Evolutionary conservation across 768 basidiomycete species (phyloP).

Genomic region (Mycena vulgaris): DNA sequence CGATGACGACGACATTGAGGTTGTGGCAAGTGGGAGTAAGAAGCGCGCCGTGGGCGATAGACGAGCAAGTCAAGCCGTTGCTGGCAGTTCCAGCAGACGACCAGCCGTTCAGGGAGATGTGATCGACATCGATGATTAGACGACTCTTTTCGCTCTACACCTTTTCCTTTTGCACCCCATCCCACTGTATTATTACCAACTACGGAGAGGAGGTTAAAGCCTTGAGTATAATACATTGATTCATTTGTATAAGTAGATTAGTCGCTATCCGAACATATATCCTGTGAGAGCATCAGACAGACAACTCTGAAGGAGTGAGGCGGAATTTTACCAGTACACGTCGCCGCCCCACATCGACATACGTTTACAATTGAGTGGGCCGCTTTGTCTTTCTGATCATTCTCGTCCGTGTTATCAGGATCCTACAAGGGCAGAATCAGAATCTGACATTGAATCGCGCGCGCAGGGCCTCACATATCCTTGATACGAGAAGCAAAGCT

Average conservation of each 20-base stretch:
- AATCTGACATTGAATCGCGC: background rate
- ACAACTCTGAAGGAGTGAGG: too few species aligned
- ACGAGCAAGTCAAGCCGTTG: background rate
- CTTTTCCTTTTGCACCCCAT: background rate
- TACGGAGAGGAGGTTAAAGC: constrained; percentile 1
- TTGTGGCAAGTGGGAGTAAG: constrained; percentile 29
- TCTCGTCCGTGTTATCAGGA: constrained; percentile 6
- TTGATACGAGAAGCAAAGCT: constrained; percentile 84
- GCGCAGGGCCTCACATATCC: constrained; percentile 52
- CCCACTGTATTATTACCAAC: constrained; percentile 25
- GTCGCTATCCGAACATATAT: constrained; percentile 31
- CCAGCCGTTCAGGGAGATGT: constrained; percentile 52
- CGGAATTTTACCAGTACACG: constrained; percentile 9
- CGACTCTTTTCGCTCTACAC: background rate
- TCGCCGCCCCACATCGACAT: constrained; percentile 14
- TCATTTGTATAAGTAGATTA: constrained; percentile 17
- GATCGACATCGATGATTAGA: constrained; percentile 61
- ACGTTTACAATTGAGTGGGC: background rate
- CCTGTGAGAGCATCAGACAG: constrained; percentile 13
- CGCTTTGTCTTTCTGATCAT: background rate
- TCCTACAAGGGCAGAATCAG: constrained; percentile 5
- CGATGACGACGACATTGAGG: constrained; percentile 41
- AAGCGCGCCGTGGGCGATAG: constrained; percentile 40
- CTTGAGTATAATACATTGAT: constrained; percentile 10
- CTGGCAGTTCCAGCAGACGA: constrained; percentile 29